Evolutionary conservation across 371 early-diverging fungal genomes (phyloP).

Genomic region (Rhizopus arrhizus): DNA sequence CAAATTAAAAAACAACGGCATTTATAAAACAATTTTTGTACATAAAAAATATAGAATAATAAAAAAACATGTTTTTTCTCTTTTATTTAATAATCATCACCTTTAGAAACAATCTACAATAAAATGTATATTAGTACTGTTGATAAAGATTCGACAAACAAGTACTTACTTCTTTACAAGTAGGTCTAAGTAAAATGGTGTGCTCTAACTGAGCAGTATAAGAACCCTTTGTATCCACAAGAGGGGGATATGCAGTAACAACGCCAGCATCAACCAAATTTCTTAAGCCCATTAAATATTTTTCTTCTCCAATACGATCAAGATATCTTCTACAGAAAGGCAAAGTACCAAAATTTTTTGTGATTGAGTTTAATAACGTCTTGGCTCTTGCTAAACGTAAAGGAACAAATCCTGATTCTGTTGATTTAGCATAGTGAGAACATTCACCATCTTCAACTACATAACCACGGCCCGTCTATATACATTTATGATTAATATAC

Average conservation of each 20-base stretch:
- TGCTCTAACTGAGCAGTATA: slow-evolving; percentile 99
- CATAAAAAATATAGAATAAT: slow-evolving; percentile 4
- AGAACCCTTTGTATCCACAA: slow-evolving; percentile 88
- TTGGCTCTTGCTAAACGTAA: slow-evolving; percentile 86
- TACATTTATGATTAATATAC: no score
- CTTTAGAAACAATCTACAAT: slow-evolving; percentile 49
- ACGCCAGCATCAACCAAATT: slow-evolving; percentile 86
- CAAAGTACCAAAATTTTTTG: slow-evolving; percentile 94
- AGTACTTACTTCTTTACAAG: slow-evolving; percentile 78
- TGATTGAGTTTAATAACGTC: slow-evolving; percentile 85
- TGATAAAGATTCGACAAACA: neutral
- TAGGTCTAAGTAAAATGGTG: slow-evolving; percentile 90
- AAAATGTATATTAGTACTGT: neutral
- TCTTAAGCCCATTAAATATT: slow-evolving; percentile 84
- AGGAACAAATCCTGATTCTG: slow-evolving; percentile 66
- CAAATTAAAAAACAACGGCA: slow-evolving; percentile 17
- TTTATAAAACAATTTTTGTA: slow-evolving; percentile 9
- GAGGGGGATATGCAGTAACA: slow-evolving; percentile 93
- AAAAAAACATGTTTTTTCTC: neutral
- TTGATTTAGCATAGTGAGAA: slow-evolving; percentile 89
- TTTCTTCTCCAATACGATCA: slow-evolving; percentile 89
- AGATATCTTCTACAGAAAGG: slow-evolving; percentile 98
- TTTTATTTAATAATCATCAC: slow-evolving; percentile 50
- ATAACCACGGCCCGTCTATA: slow-evolving; percentile 91
- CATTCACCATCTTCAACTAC: slow-evolving; percentile 94